phyloP scores from a whole-genome alignment of 352 stramenopile species.

The Phytophthora pluvialis region DNA sequence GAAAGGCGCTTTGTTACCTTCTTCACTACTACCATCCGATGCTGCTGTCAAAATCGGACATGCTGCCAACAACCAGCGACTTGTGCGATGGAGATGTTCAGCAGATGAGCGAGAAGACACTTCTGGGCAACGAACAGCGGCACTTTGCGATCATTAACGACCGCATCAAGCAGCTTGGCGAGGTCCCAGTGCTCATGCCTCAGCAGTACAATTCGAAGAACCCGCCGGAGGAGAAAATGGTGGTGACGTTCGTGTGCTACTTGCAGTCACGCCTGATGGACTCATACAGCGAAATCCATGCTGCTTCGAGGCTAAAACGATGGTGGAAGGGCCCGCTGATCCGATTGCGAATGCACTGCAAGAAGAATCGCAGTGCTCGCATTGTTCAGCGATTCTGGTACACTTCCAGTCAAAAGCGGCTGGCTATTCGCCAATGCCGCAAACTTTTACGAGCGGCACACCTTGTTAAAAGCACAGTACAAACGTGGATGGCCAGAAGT shows the following conservation, averaged over 20 bases:
- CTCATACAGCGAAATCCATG: constrained; percentile 93
- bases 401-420: constrained; percentile 73
- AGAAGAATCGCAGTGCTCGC: constrained; percentile 61
- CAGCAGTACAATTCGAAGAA: constrained; percentile 90
- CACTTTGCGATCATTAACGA: constrained; percentile 92
- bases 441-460: constrained; percentile 66
- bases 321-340: constrained; percentile 75
- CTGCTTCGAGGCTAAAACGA: constrained; percentile 86
- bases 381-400: constrained; percentile 85
- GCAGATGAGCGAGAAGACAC: constrained; percentile 28
- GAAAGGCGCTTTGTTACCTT: constrained; percentile 92
- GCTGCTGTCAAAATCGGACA: constrained; percentile 78
- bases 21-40: constrained; percentile 97
- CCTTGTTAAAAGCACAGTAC: constrained; percentile 51
- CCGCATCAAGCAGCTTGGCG: constrained; percentile 90
- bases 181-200: constrained; percentile 91
- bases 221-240: constrained; percentile 93
- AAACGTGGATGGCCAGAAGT: constrained; percentile 33
- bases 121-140: constrained; percentile 73
- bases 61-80: constrained; percentile 57
- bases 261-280: constrained; percentile 94
- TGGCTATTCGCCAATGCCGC: constrained; percentile 74
- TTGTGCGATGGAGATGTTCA: constrained; percentile 5
- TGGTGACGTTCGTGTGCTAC: constrained; percentile 95
- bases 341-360: constrained; percentile 57